These are phyloP conservation scores for Leptomonas pyrrhocoris DNA, from an alignment of 208 protist genomes.

Conservation along the genomic window DNA sequence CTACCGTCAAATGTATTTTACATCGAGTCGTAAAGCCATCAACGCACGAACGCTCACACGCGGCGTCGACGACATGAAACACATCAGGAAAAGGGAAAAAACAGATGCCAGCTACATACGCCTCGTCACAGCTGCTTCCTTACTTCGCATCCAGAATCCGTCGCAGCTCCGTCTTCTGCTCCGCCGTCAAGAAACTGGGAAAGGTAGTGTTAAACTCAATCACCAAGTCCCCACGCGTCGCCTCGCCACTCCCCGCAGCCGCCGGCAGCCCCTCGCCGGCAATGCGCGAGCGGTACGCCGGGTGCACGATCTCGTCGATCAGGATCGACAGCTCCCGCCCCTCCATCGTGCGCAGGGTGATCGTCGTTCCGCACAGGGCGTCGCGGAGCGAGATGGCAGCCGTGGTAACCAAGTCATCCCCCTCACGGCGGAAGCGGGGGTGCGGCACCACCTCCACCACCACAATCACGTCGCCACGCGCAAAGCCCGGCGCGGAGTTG, in stretches of 20 bases:
- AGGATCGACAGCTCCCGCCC: constrained; percentile 70
- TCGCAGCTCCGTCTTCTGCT: constrained; percentile 87
- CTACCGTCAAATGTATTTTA: no score
- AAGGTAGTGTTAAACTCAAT: constrained; percentile 84
- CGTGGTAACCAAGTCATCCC: constrained; percentile 73
- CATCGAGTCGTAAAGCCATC: no score
- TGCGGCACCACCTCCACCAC: constrained; percentile 73
- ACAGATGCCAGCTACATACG: not conserved
- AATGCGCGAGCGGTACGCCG: constrained; percentile 75
- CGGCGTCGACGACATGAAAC: no score
- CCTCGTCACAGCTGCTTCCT: no score
- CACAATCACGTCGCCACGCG: constrained; percentile 79
- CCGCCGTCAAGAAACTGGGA: constrained; percentile 80
- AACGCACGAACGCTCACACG: no score
- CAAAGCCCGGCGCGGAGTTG: constrained; percentile 56
- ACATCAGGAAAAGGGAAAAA: no score
- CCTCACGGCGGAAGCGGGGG: constrained; percentile 79
- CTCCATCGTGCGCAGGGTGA: constrained; percentile 84
- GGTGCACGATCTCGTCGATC: constrained; percentile 90
- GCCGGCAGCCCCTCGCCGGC: constrained; percentile 69
- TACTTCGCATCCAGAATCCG: constrained; percentile 77
- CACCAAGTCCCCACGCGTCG: constrained; percentile 73
- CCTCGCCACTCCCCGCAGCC: constrained; percentile 25
- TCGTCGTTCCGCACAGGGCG: constrained; percentile 85
- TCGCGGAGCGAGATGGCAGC: constrained; percentile 76